Conservation (phyloP, 2,329 filamentous ascomycete genomes). For the Ophiostoma perfectum region DNA sequence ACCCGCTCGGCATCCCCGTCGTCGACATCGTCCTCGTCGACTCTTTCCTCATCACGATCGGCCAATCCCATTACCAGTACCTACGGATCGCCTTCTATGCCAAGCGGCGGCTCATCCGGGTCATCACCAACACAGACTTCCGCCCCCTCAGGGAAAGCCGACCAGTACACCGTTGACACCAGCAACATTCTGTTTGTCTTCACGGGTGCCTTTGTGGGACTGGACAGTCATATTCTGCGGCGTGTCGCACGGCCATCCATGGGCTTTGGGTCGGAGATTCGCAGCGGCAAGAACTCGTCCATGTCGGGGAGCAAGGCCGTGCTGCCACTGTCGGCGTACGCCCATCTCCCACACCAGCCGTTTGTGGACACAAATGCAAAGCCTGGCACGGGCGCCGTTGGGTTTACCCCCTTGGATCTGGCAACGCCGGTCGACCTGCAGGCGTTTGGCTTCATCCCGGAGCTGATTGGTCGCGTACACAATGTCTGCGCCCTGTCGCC, state of each 20-base stretch:
- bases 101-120: conserved; percentile 24
- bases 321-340: conserved; percentile 58
- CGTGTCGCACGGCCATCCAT: conserved; percentile 82
- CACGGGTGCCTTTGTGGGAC: conserved; percentile 87
- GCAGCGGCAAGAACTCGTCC: conserved; percentile 47
- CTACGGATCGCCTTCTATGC: conserved; percentile 42
- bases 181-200: conserved; percentile 97
- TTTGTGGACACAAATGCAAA: conserved; percentile 29
- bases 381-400: conserved; percentile 24
- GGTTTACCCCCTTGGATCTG: conserved; percentile 61
- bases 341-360: conserved; percentile 52
- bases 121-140: conserved; percentile 41
- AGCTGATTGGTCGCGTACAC: conserved; percentile 91
- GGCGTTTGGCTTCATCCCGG: conserved; percentile 84
- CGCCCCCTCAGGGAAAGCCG: conserved; percentile 48
- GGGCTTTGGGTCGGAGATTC: conserved; percentile 82
- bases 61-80: conserved; percentile 49
- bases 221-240: conserved; percentile 81
- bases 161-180: conserved; percentile 74
- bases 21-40: conserved; percentile 39
- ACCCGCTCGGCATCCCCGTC: conserved; percentile 44
- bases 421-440: conserved; percentile 72
- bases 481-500: conserved; percentile 81
- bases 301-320: conserved; percentile 49
- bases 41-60: conserved; percentile 40